These are phyloP conservation scores for Amauroascus verrucosus DNA, from an alignment of 2,329 filamentous ascomycete genomes.

Conservation along the genomic window DNA sequence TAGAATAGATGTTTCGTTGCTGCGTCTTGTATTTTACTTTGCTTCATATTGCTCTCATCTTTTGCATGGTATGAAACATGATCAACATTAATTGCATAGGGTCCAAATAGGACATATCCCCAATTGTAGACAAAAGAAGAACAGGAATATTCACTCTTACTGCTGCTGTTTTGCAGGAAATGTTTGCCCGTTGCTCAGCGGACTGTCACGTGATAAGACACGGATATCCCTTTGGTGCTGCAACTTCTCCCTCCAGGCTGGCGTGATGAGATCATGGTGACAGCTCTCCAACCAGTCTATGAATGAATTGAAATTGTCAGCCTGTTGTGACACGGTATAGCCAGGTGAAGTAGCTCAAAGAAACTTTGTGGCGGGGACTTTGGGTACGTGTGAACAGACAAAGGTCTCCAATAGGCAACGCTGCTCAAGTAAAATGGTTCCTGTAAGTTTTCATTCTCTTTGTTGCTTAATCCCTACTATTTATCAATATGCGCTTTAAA, in stretches of 20 bases:
- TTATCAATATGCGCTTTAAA: background rate
- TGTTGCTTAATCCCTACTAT: background rate
- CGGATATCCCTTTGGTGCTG: too few species aligned
- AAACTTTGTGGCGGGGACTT: background rate
- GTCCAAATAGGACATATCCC: background rate
- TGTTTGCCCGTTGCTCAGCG: too few species aligned
- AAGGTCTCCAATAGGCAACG: background rate
- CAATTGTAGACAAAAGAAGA: background rate
- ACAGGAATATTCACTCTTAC: background rate
- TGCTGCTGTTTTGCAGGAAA: too few species aligned
- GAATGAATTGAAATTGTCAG: too few species aligned
- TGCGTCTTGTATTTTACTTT: constrained; percentile 1
- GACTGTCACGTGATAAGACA: too few species aligned
- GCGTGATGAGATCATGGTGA: too few species aligned
- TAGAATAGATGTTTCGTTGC: constrained; percentile 7
- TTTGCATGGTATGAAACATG: background rate
- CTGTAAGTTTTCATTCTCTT: background rate
- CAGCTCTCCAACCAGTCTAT: too few species aligned
- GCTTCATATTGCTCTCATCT: background rate
- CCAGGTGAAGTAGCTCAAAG: background rate
- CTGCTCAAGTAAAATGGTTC: background rate
- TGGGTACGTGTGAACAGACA: background rate
- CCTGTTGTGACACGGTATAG: background rate
- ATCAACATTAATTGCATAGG: background rate
- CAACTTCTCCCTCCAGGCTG: too few species aligned